Evolutionary conservation across 2,329 filamentous ascomycete species (phyloP).

Genomic region (Diplodia seriata): DNA sequence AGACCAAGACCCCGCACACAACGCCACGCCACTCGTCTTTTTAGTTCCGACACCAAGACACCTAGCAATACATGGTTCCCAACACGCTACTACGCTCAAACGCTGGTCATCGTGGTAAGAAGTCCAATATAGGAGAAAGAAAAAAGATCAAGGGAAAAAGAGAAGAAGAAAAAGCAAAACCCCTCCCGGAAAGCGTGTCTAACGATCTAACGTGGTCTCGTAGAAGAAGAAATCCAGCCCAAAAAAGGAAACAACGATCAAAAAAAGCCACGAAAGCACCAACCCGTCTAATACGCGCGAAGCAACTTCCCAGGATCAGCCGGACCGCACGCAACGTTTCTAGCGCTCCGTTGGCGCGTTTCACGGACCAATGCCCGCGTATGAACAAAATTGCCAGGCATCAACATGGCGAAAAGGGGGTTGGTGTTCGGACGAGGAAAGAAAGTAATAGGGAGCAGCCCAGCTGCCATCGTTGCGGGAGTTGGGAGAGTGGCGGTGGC

Average conservation of each 20-base stretch:
- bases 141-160: neutral
- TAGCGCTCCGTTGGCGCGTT: neutral
- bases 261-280: neutral
- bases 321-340: neutral
- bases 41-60: constrained; percentile 17
- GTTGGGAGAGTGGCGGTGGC: neutral
- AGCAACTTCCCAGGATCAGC: neutral
- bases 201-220: constrained; percentile 24
- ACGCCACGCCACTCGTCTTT: neutral
- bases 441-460: neutral
- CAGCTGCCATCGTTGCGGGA: neutral
- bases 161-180: neutral
- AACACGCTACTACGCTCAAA: constrained; percentile 23
- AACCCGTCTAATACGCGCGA: neutral
- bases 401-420: neutral
- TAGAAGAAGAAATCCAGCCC: neutral
- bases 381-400: neutral
- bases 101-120: neutral
- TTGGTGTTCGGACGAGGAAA: neutral
- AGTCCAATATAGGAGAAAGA: neutral
- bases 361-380: neutral
- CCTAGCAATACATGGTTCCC: constrained; percentile 6
- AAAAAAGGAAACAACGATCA: neutral
- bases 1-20: neutral
- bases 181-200: constrained; percentile 2